Percentiles rank a stretch among this genome's conserved stretches.
phyloP scores from a whole-genome alignment of 2,329 filamentous ascomycete genomes.

The Alternaria sp. region DNA sequence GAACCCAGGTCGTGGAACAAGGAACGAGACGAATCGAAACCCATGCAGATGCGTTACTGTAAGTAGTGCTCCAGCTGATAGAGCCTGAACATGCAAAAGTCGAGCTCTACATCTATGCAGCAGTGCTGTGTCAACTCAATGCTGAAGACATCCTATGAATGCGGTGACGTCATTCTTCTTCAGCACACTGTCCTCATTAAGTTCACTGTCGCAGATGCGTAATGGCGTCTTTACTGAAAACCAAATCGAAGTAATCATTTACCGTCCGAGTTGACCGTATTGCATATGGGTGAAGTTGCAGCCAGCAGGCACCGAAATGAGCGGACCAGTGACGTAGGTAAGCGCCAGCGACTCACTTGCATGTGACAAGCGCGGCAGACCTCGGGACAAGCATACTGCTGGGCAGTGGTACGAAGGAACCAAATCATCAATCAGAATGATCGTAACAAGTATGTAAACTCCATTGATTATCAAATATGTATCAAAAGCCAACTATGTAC shows the following conservation, averaged over 20 bases:
- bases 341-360: background rate
- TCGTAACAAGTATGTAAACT: background rate
- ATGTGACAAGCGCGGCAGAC: conserved; percentile 1
- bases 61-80: background rate
- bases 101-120: background rate
- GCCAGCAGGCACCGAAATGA: background rate
- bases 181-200: background rate
- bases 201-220: background rate
- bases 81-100: background rate
- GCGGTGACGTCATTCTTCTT: background rate
- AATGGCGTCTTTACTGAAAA: too few relatives aligned
- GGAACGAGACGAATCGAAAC: background rate
- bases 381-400: background rate
- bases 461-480: conserved; percentile 1
- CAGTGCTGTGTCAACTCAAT: background rate
- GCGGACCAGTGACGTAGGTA: background rate
- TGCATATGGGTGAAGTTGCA: background rate
- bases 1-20: background rate
- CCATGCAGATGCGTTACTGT: background rate
- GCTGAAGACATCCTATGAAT: background rate
- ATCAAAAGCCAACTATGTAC: background rate
- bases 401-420: background rate
- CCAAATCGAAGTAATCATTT: too few relatives aligned
- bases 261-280: background rate
- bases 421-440: accelerated